Conservation (phyloP, 441 rosid species). For the Capsella rubella region DNA sequence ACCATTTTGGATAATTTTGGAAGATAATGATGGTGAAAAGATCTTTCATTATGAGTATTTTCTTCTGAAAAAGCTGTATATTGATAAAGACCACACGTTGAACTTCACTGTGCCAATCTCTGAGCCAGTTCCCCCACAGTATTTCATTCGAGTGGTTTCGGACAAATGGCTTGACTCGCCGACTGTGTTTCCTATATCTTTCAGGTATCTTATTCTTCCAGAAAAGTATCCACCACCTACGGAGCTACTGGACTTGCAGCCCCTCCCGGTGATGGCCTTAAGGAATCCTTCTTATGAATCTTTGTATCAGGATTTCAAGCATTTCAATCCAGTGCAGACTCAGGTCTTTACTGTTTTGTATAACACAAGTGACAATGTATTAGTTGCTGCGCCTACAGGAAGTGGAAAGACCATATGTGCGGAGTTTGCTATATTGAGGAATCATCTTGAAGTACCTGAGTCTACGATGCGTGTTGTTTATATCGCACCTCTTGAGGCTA, state of each 20-base stretch:
- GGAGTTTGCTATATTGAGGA: conserved; percentile 87
- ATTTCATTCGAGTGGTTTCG: conserved; percentile 86
- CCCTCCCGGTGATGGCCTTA: conserved; percentile 88
- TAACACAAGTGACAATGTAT: conserved; percentile 84
- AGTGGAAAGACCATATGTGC: conserved; percentile 98
- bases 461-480: conserved; percentile 77
- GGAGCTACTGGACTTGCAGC: conserved; percentile 91
- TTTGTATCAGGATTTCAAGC: conserved; percentile 82
- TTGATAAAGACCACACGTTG: conserved; percentile 83
- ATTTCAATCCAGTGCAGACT: conserved; percentile 96
- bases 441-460: conserved; percentile 79
- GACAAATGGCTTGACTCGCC: conserved; percentile 96
- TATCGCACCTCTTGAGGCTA: conserved; percentile 92
- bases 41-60: conserved; percentile 95
- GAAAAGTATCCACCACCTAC: conserved; percentile 99
- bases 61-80: conserved; percentile 84
- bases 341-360: conserved; percentile 92
- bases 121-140: conserved; percentile 96
- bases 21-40: conserved; percentile 92
- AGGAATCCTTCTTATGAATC: conserved; percentile 82
- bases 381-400: conserved; percentile 97
- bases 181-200: conserved; percentile 85
- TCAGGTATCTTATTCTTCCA: conserved; percentile 93
- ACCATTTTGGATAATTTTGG: conserved; percentile 94
- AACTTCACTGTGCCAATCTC: conserved; percentile 91